phyloP scores from a whole-genome alignment of 2,329 filamentous ascomycete genomes.

The Aureobasidium sp. region DNA sequence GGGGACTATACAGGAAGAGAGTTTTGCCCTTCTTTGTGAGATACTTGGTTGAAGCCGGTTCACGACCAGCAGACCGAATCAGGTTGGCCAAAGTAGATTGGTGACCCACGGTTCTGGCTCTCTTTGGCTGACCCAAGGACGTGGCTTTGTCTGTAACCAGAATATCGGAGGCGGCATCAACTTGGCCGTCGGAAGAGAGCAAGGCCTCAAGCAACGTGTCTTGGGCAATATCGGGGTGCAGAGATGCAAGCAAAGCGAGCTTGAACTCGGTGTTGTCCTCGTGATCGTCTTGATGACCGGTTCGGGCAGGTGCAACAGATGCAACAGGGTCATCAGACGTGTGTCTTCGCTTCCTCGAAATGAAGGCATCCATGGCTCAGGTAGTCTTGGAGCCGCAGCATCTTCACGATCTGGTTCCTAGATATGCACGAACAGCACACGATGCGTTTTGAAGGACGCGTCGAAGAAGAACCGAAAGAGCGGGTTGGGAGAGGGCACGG shows the following conservation, averaged over 20 bases:
- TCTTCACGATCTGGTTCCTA: background rate
- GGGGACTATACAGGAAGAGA: slow-evolving; percentile 70
- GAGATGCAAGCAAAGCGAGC: slow-evolving; percentile 69
- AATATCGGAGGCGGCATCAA: slow-evolving; percentile 53
- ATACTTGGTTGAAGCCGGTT: slow-evolving; percentile 20
- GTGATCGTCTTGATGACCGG: slow-evolving; percentile 29
- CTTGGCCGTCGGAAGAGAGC: slow-evolving; percentile 66
- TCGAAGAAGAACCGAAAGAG: background rate
- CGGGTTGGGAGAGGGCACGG: background rate
- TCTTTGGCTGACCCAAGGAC: slow-evolving; percentile 12
- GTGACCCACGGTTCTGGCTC: slow-evolving; percentile 27
- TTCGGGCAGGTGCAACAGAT: background rate
- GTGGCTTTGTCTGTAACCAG: slow-evolving; percentile 32
- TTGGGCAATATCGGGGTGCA: slow-evolving; percentile 57
- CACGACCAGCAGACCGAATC: background rate
- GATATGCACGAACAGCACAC: background rate
- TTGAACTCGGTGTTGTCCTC: slow-evolving; percentile 86
- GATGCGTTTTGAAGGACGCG: background rate
- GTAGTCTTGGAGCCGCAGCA: background rate
- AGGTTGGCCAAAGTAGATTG: slow-evolving; percentile 32
- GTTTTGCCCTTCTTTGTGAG: slow-evolving; percentile 72
- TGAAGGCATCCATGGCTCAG: slow-evolving; percentile 21
- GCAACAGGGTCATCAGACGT: slow-evolving; percentile 10
- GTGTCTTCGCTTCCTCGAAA: slow-evolving; percentile 20
- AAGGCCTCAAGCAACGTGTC: slow-evolving; percentile 68